Evolutionary conservation across 73 alveolate genomes (phyloP).

Genomic region (Paramecium tetraurelia): DNA sequence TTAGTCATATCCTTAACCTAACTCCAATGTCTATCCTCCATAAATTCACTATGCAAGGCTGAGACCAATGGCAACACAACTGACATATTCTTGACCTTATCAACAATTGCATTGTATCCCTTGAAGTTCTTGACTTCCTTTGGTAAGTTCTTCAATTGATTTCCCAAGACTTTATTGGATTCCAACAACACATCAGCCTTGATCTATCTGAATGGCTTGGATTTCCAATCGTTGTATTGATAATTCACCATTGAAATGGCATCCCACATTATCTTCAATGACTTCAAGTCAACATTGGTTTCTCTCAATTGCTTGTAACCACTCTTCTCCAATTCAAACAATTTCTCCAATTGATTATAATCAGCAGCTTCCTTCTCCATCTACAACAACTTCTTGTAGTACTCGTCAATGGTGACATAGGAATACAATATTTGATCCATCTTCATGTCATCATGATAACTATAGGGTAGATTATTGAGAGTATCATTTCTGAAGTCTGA

Average conservation of each 20-base stretch:
- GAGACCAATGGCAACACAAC: slow-evolving; percentile 93
- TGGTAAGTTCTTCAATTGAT: slow-evolving; percentile 85
- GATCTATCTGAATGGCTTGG: slow-evolving; percentile 98
- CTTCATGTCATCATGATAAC: slow-evolving; percentile 74
- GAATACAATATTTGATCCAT: slow-evolving; percentile 81
- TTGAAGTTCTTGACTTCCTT: slow-evolving; percentile 88
- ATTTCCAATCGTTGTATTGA: slow-evolving; percentile 98
- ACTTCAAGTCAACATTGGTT: slow-evolving; percentile 91
- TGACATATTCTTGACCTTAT: slow-evolving; percentile 95
- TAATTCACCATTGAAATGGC: slow-evolving; percentile 89
- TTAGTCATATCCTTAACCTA: slow-evolving; percentile 96
- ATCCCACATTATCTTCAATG: slow-evolving; percentile 98
- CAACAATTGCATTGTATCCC: slow-evolving; percentile 86
- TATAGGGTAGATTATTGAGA: slow-evolving; percentile 85
- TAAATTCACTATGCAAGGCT: slow-evolving; percentile 95
- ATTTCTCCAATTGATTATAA: slow-evolving; percentile 91
- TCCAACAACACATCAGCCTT: slow-evolving; percentile 97
- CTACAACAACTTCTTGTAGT: slow-evolving; percentile 75
- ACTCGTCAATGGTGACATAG: slow-evolving; percentile 81
- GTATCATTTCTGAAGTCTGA: slow-evolving; percentile 93
- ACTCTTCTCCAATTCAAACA: slow-evolving; percentile 91
- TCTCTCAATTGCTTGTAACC: slow-evolving; percentile 94
- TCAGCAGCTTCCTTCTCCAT: slow-evolving; percentile 89
- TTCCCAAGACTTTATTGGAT: slow-evolving; percentile 92
- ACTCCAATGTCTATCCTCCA: slow-evolving; percentile 99